Evolutionary conservation across 805 yeast genomes (phyloP).

Genomic region (Teunomyces cretensis): DNA sequence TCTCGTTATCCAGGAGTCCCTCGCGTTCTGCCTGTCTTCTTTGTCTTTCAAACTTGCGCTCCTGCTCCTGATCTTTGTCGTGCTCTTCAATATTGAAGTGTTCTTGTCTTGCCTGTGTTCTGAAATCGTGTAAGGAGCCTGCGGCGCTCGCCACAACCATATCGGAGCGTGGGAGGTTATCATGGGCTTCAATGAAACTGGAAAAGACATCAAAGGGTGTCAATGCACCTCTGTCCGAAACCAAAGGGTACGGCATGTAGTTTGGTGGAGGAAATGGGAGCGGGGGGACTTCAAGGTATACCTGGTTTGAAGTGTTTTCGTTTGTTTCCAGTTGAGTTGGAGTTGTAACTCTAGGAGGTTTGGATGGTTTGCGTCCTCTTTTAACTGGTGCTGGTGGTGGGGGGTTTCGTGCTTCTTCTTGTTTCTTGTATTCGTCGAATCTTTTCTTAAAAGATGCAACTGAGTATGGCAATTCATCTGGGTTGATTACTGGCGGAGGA

Average conservation of each 20-base stretch:
- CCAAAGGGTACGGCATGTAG: constrained; percentile 44
- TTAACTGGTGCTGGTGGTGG: constrained; percentile 5
- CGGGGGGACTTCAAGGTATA: constrained; percentile 31
- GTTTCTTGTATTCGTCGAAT: background rate
- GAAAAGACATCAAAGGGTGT: constrained; percentile 37
- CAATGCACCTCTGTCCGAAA: constrained; percentile 34
- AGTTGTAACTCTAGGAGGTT: background rate
- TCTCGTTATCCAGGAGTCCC: constrained; percentile 3
- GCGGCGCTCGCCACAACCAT: constrained; percentile 50
- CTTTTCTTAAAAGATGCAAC: constrained; percentile 9
- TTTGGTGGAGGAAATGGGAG: constrained; percentile 46
- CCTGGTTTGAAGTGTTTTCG: background rate
- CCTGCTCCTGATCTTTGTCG: constrained; percentile 9
- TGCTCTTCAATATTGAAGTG: constrained; percentile 25
- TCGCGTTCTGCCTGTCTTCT: constrained; percentile 7
- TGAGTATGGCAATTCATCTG: constrained; percentile 22
- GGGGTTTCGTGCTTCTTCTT: background rate
- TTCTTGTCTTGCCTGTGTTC: constrained; percentile 31
- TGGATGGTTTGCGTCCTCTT: constrained; percentile 8
- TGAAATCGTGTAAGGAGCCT: constrained; percentile 40
- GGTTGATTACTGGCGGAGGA: constrained; percentile 35
- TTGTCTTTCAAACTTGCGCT: constrained; percentile 5
- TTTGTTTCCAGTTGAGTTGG: background rate
- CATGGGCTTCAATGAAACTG: constrained; percentile 35
- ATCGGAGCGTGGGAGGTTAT: constrained; percentile 37